Evolutionary conservation across 495 filamentous ascomycete genomes (phyloP), one percentile per base, ranked within the genome.

Genomic region (Pyronema omphalodes): DNA sequence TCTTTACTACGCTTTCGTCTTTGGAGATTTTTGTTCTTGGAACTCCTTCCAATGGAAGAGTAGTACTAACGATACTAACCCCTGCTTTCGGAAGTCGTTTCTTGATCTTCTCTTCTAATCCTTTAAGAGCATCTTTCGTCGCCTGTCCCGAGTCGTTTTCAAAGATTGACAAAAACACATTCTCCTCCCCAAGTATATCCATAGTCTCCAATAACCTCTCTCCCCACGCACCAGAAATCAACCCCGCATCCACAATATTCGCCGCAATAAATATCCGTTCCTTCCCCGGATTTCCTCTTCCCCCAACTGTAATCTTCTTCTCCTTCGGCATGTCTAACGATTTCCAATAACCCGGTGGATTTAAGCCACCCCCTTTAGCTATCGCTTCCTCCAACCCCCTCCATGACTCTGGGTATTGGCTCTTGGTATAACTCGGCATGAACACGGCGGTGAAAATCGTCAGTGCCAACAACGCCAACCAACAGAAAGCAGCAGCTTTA

Each of bases 191-290:
- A 12, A 80, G 64, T 15, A 76, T 56, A 47, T 86, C 71, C 50
- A 89, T 74, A 43, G 88, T 63, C 17, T 77, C 67, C 54, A 81
- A 57, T 0, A 89, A 65, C 9, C 73, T 70, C 54, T 73, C 58
- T 0, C 82, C 84, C 84, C 84, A 88, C 52, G 70, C 69, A 3
- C 83, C 82, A 3, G 70, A 63, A 0, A 80, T 75, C 19, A 89
- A 67, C 65, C 64, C 71, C 9, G 68, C 69, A 59, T 91, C 81
- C 60, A 84, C 81, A 43, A 89, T 71, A 59, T 79, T 86, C 12
- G 81, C 79, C 6, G 80, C 81, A 54, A 89, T 83, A 63, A 84
- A 88, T 12, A 88, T 71, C 56, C 79, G 82, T 62, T 86, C 78
- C 39, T 76, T 69, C 17, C 71, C 61, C 1, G 73, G 67, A 59